Base-by-base conservation (phyloP, 2,329 filamentous ascomycete genomes). In the Neopestalotiopsis sp. region DNA sequence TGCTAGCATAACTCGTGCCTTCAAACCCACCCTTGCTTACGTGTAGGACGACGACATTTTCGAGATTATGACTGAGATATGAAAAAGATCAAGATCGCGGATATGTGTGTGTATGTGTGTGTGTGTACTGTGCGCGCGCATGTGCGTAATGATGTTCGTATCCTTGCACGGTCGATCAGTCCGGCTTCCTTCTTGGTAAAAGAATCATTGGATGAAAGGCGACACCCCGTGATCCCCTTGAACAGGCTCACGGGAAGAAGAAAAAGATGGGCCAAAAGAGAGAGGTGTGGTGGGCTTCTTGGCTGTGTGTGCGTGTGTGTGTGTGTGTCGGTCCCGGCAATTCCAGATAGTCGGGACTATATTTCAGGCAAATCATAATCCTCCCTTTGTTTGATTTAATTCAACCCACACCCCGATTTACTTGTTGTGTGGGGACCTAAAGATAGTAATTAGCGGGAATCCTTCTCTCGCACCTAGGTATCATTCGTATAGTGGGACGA, bases 321-420 rank as follows among this genome's bases (percentile, higher is more conserved):
- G 24, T 28, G 3, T 28, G 24, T 30, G 34, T 62, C 59, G 59
- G 59, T 53, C 45, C 28, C 59, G 59, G 34, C n/a, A 34, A 62
- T 62, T 28, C 59, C 59, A 62, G 59, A 62, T 62, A 62, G 59
- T 34, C 34, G 59, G 59, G 59, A 62, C 28, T 28, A 40, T 34
- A 20, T 40, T 34, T 14, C 30, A 34, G 13, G 57, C 24, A 34
- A 59, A 59, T 34, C 57, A 53, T 53, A 20, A n/a, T 53, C 20
- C 20, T 17, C n/a, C 20, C 14, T 53, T 20, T 20, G 7, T 53
- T 53, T 53, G 14, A 49, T 53, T 53, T 53, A 7, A 1, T 38
- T 6, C 6, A 1, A 38, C 34, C 34, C 6, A 7, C 34, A 38
- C 45, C 14, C 45, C 45, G 14, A 49, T 14, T 49, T 14, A 20